Evolutionary conservation across 2,329 filamentous ascomycete species (phyloP).

Genomic region (Trichoderma sp.): DNA sequence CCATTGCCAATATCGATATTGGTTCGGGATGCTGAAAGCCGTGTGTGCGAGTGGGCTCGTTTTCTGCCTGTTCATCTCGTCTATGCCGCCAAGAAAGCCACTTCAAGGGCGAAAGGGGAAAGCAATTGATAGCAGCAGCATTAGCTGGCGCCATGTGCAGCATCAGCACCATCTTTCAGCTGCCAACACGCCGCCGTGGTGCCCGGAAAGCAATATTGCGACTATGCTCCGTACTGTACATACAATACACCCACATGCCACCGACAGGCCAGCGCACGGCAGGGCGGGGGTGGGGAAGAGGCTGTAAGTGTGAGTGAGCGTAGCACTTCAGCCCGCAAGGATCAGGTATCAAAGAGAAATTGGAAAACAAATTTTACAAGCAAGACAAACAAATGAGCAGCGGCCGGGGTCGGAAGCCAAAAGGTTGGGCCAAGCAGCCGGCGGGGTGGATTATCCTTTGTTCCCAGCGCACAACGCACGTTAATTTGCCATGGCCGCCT

Average conservation of each 20-base stretch:
- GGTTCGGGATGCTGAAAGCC: neutral
- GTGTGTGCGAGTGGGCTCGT: conserved; percentile 12
- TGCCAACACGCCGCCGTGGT: conserved; percentile 1
- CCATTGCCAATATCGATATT: neutral
- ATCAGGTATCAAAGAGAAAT: neutral
- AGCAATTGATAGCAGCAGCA: neutral
- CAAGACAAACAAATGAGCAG: neutral
- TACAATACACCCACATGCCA: neutral
- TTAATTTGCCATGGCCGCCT: neutral
- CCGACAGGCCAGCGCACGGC: neutral
- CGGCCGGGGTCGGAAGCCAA: neutral
- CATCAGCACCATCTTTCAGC: conserved; percentile 20
- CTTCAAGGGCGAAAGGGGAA: neutral
- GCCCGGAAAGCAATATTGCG: conserved; percentile 18
- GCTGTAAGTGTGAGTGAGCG: neutral
- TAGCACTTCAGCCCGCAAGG: conserved; percentile 6
- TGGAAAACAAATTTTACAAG: neutral
- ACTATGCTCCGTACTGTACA: neutral
- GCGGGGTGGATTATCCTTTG: conserved; percentile 1
- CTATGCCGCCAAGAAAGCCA: conserved; percentile 11
- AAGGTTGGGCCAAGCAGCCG: neutral
- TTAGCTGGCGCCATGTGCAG: neutral
- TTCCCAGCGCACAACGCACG: neutral
- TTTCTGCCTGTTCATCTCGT: conserved; percentile 7
- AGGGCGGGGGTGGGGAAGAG: neutral